Conservation (phyloP, 2,329 filamentous ascomycete genomes). For the Macroventuria anomochaeta region DNA sequence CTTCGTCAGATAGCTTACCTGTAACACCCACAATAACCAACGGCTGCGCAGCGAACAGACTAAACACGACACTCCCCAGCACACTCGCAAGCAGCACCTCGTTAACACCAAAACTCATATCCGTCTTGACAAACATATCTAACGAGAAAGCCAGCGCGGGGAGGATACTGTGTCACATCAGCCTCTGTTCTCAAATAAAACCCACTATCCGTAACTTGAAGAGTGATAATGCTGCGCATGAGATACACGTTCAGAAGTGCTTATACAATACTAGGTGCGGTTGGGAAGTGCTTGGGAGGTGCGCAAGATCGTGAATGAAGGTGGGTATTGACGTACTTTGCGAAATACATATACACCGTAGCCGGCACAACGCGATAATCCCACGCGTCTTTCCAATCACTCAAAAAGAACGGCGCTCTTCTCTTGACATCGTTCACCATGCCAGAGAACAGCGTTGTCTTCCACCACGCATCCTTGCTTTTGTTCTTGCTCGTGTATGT, state of each 20-base stretch:
- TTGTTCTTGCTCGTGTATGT: constrained; percentile 20
- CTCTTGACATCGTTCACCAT: constrained; percentile 81
- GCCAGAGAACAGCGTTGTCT: constrained; percentile 74
- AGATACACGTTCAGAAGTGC: too few species aligned
- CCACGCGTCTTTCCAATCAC: constrained; percentile 87
- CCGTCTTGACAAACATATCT: constrained; percentile 91
- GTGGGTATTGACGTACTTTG: constrained; percentile 81
- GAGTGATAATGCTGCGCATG: too few species aligned
- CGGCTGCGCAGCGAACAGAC: constrained; percentile 80
- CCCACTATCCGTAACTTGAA: too few species aligned
- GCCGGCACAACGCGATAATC: constrained; percentile 88
- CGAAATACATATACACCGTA: constrained; percentile 93
- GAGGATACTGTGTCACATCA: constrained; percentile 67
- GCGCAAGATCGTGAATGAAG: too few species aligned
- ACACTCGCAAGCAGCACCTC: constrained; percentile 89
- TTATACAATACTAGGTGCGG: too few species aligned
- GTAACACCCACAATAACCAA: constrained; percentile 91
- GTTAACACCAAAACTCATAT: constrained; percentile 86
- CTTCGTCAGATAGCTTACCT: too few species aligned
- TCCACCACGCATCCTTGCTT: constrained; percentile 68
- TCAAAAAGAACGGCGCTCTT: constrained; percentile 76
- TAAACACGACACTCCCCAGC: constrained; percentile 80
- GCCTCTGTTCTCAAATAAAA: not conserved
- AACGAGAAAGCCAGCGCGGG: constrained; percentile 87
- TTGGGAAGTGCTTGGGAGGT: too few species aligned